Evolutionary conservation across 2,329 filamentous ascomycete species (phyloP), one percentile per base, ranked within the genome.

Genomic region (Catunica adiposa): DNA sequence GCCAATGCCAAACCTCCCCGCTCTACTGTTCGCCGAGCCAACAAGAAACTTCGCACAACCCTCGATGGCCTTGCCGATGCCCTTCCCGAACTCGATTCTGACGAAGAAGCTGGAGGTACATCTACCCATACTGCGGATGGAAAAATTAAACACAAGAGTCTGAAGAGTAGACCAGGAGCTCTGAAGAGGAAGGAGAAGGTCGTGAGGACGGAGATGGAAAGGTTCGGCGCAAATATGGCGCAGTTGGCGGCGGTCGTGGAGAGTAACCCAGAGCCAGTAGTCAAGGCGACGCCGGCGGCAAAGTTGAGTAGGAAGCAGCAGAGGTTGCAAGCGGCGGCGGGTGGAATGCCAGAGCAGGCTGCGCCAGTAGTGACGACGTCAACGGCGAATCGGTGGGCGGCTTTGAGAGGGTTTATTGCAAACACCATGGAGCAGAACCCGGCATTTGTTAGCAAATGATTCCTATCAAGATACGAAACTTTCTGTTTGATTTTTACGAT

Each of bases 381-480:
- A 9, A 79, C 75, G 15, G 70, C 77, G 8, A 79, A 74, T 63
- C 73, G 85, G 56, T 96, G 88, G 84, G 84, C 84, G 29, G 87
- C 88, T 15, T 66, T 97, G 67, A 79, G 89, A 62, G 81, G 75
- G 8, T 94, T 90, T 65, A 94, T 96, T 53, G 83, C 86, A 1
- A 77, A 82, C 44, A 96, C 87, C 1, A 87, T 95, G 82, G 87
- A 95, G 70, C 84, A 87, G 68, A 90, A 90, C 62, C 80, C 84
- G 14, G 86, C 84, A 2, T 94, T 94, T 62, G 57, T 59, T 20
- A 61, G 57, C 20, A 65, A 67, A 38, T 53, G 20, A 44, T 5
- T 34, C 5, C 5, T 34, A 34, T 34, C 5, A 34, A 5, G 29
- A 34, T 5, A 5, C 11, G 29, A 34, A 5, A 11, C 11, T 34